Conservation (phyloP, 805 yeast species). For the Candida anglica region DNA sequence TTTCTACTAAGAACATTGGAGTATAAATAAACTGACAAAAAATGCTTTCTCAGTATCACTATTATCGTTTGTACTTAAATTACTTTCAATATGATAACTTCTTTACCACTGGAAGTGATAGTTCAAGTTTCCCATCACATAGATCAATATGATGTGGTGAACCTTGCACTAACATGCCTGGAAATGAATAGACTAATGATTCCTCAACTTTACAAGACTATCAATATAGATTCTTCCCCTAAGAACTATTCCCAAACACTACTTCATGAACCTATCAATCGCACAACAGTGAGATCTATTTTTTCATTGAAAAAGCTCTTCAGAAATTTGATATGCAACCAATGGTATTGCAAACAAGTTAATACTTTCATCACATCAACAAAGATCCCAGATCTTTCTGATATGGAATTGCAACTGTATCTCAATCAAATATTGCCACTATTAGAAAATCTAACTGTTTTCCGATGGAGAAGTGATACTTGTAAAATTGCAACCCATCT, state of each 20-base stretch:
- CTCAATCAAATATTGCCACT: slow-evolving; percentile 13
- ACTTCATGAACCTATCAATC: no score
- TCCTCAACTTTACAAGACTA: no score
- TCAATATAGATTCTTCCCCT: not conserved
- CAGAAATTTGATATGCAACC: slow-evolving; percentile 10
- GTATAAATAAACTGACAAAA: no score
- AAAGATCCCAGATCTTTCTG: slow-evolving; percentile 22
- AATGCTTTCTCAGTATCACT: no score
- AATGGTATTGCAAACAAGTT: slow-evolving; percentile 9
- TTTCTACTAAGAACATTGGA: no score
- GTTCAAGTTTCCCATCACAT: no score
- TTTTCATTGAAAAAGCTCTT: slow-evolving; percentile 8
- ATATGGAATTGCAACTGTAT: slow-evolving; percentile 12
- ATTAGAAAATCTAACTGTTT: slow-evolving; percentile 10
- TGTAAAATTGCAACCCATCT: slow-evolving; percentile 11
- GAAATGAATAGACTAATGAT: no score
- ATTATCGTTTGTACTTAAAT: no score
- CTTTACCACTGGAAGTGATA: no score
- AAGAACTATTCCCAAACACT: not conserved
- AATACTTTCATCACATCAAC: slow-evolving; percentile 9
- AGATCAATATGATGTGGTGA: no score
- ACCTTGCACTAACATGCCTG: no score
- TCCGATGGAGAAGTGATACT: slow-evolving; percentile 20
- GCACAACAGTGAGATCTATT: slow-evolving; percentile 2
- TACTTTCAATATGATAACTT: no score